Evolutionary conservation across 2,329 filamentous ascomycete species (phyloP), one percentile per base, ranked within the genome.

Genomic region (Fusarium robinianum): DNA sequence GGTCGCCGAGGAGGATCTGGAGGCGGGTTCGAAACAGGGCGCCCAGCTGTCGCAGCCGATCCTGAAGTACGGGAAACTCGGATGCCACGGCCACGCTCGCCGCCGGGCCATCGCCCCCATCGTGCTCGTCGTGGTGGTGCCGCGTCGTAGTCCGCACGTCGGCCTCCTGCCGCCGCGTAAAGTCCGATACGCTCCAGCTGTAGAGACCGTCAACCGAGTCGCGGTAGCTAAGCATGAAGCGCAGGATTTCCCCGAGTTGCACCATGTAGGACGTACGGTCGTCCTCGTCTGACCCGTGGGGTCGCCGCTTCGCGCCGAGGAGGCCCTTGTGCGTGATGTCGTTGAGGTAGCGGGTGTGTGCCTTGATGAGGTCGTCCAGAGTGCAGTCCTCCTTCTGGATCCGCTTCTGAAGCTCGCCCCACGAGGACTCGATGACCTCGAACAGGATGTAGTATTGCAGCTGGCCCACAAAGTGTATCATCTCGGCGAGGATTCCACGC

Each of bases 401-500:
- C 21, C 87, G 86, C 18, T 82, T 80, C 67, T 96, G 88, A 3
- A 99, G 79, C 63, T 92, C 87, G 50, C 88, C 88, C 95, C 94
- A 99, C 34, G 89, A 94, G 23, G 88, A 87, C 68, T 99, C 94
- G 58, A 99, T 97, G 57, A 99, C 94, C 68, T 99, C 94, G 63
- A 97, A 99, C 8, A 99, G 78, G 57, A 99, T 96, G 67, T 99
- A 99, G 72, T 97, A 96, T 68, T 99, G 94, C 10, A 99, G 78
- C 69, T 99, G 94, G 53, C 90, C 90, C 62, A 97, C 85, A 63
- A 99, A 97, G 67, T 99, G 95, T 11, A 97, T 89, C 94, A 99
- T 99, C 69, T 99, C 95, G 9, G 92, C 91, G 24, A 97, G 83
- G 12, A 85, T 84, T 46, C 91, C 94, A 44, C 92, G 80, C 5